Conservation (phyloP, 306 rosid species). For the Astragalus membranaceus region DNA sequence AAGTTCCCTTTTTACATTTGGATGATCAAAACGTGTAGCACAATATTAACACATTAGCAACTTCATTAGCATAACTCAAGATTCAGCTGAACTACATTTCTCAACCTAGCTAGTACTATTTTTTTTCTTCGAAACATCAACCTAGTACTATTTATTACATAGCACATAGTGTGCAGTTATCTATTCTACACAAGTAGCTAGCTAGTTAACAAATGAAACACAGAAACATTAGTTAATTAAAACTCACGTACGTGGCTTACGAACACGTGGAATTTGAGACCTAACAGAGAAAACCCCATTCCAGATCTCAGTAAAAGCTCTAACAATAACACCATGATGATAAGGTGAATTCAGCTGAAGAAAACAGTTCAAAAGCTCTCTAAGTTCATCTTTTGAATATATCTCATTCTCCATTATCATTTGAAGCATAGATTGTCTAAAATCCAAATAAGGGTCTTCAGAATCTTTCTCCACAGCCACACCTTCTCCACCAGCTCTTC, state of each 20-base stretch:
- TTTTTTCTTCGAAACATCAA: too few species aligned
- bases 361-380: conserved; percentile 74
- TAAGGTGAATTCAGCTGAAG: conserved; percentile 74
- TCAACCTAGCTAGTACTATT: not conserved
- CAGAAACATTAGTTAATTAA: not conserved
- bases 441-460: conserved; percentile 86
- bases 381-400: conserved; percentile 68
- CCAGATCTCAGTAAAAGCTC: conserved; percentile 96
- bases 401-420: conserved; percentile 96
- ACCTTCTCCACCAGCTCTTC: conserved; percentile 62
- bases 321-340: conserved; percentile 71
- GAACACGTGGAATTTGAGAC: not conserved
- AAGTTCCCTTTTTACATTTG: conserved; percentile 7
- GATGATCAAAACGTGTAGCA: conserved; percentile 4
- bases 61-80: not conserved
- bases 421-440: conserved; percentile 83
- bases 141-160: not conserved
- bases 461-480: conserved; percentile 92
- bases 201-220: not conserved
- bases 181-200: not conserved
- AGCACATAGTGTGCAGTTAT: not conserved
- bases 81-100: not conserved
- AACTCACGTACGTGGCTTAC: conserved; percentile 48
- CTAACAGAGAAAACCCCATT: conserved; percentile 53
- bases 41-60: conserved; percentile 5